These are phyloP conservation scores for Mortierella sp. DNA, from an alignment of 371 early-diverging fungal genomes.

Conservation along the genomic window DNA sequence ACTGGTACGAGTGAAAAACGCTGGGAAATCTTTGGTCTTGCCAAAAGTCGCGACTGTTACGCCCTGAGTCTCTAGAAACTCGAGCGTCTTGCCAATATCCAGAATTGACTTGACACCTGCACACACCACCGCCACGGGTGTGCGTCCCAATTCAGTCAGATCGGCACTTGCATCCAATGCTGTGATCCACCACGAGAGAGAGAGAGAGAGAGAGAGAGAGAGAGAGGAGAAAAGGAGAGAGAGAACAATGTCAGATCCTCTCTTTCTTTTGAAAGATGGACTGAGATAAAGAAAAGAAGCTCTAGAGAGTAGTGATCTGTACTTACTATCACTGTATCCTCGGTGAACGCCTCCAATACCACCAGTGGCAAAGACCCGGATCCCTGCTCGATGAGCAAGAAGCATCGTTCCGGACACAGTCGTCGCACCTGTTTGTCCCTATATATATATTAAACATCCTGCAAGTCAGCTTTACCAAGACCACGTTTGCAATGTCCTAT, in stretches of 20 bases:
- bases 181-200: conserved; percentile 10
- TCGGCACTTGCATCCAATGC: conserved; percentile 93
- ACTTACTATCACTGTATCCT: conserved; percentile 77
- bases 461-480: neutral
- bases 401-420: conserved; percentile 94
- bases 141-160: conserved; percentile 89
- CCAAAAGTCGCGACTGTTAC: conserved; percentile 89
- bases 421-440: conserved; percentile 82
- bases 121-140: conserved; percentile 93
- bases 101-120: conserved; percentile 95
- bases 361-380: conserved; percentile 93
- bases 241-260: no score
- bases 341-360: conserved; percentile 98
- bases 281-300: no score
- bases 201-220: no score
- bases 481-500: neutral
- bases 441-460: neutral
- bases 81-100: conserved; percentile 90
- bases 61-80: conserved; percentile 94
- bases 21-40: conserved; percentile 77
- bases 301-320: no score
- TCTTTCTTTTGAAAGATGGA: no score
- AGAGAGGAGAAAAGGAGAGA: no score
- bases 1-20: conserved; percentile 86
- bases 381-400: conserved; percentile 85